phyloP scores from a whole-genome alignment of 768 basidiomycete species.

The Goffeauzyma gilvescens region DNA sequence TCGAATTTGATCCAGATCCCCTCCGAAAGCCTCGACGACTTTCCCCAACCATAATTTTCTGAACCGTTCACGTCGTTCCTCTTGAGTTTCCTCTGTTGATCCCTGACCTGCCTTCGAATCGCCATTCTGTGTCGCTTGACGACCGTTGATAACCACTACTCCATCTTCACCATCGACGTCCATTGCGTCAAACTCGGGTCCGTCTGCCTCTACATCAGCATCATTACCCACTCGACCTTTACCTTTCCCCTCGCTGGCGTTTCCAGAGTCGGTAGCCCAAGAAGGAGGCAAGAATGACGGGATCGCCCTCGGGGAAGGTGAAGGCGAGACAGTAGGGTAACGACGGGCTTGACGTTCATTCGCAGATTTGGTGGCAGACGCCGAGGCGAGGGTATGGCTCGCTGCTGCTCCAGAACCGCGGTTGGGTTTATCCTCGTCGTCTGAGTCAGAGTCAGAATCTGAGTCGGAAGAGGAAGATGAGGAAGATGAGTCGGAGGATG shows the following conservation, averaged over 20 bases:
- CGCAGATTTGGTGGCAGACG: background rate
- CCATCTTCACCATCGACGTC: conserved; percentile 1
- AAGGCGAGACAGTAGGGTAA: background rate
- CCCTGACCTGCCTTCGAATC: conserved; percentile 11
- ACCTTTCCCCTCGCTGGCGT: background rate
- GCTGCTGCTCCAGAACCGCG: background rate
- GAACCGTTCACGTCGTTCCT: conserved; percentile 9
- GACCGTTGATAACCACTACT: conserved; percentile 3
- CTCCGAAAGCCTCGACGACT: conserved; percentile 12
- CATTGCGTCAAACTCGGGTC: background rate
- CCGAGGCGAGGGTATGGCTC: background rate
- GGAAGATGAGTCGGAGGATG: conserved; percentile 5
- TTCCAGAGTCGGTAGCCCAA: background rate
- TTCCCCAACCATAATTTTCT: conserved; percentile 18
- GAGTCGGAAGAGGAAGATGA: conserved; percentile 15
- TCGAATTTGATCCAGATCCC: conserved; percentile 10
- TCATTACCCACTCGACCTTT: conserved; percentile 1
- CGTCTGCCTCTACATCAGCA: conserved; percentile 2
- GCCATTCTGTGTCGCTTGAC: conserved; percentile 1
- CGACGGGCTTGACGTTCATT: background rate
- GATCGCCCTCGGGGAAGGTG: conserved; percentile 1
- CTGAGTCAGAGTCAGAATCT: conserved; percentile 14
- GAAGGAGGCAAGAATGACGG: conserved; percentile 1
- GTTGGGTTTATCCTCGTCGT: background rate
- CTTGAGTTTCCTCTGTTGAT: conserved; percentile 1